phyloP scores from a whole-genome alignment of 2,329 filamentous ascomycete species.

The Colletotrichum tabaci region DNA sequence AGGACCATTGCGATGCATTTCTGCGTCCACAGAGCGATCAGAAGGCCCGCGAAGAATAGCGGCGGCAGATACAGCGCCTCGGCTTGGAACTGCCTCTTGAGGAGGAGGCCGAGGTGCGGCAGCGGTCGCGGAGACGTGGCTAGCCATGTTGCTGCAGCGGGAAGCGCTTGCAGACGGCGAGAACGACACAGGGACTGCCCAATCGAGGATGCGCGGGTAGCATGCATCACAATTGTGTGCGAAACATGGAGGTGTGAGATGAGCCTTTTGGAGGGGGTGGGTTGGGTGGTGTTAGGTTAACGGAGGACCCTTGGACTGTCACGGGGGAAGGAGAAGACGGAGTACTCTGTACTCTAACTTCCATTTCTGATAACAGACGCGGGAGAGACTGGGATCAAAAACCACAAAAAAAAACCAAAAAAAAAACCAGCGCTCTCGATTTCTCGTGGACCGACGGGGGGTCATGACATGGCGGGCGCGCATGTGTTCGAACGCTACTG shows the following conservation, averaged over 20 bases:
- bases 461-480: constrained; percentile 34
- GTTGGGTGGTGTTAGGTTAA: constrained; percentile 5
- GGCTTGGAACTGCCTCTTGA: constrained; percentile 52
- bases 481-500: constrained; percentile 43
- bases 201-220: constrained; percentile 44
- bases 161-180: constrained; percentile 21
- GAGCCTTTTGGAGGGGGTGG: constrained; percentile 7
- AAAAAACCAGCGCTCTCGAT: constrained; percentile 17
- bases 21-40: constrained; percentile 75
- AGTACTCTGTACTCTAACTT: too few species aligned
- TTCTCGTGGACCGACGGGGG: constrained; percentile 16
- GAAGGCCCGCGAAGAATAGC: constrained; percentile 74
- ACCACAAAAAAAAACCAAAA: not conserved
- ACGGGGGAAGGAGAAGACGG: not conserved
- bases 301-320: constrained; percentile 18
- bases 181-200: constrained; percentile 40
- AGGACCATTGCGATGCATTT: constrained; percentile 82
- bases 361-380: constrained; percentile 19
- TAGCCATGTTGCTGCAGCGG: constrained; percentile 31
- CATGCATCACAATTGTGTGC: constrained; percentile 46
- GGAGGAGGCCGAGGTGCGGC: constrained; percentile 39
- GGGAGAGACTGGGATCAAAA: not conserved
- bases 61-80: constrained; percentile 73
- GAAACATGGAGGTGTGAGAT: constrained; percentile 34
- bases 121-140: constrained; percentile 41